Percentiles rank a stretch among this genome's conserved stretches.
Conservation (phyloP, 805 yeast species). For the Wickerhamomyces chambardii region DNA sequence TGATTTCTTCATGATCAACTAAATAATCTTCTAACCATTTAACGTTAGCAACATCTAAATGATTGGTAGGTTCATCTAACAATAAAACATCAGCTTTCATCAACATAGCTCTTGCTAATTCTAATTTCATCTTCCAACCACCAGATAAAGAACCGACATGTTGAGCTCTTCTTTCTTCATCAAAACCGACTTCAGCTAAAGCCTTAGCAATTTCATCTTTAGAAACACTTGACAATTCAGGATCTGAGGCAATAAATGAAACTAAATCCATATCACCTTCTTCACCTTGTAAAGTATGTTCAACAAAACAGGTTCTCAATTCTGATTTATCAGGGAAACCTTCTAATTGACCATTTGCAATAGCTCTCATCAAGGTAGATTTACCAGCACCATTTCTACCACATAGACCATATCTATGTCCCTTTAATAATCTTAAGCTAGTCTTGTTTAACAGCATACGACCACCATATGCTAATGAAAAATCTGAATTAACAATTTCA, state of each 20-base stretch:
- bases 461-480: constrained; percentile 95
- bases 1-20: constrained; percentile 73
- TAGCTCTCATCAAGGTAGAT: constrained; percentile 94
- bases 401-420: constrained; percentile 95
- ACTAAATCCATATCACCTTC: constrained; percentile 90
- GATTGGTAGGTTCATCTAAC: constrained; percentile 97
- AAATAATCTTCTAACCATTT: constrained; percentile 91
- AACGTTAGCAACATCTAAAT: constrained; percentile 90
- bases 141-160: constrained; percentile 93
- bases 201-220: constrained; percentile 69
- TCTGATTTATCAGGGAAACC: constrained; percentile 91
- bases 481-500: constrained; percentile 88
- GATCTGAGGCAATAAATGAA: constrained; percentile 81
- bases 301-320: constrained; percentile 91
- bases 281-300: constrained; percentile 91
- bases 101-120: constrained; percentile 97
- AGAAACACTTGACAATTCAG: constrained; percentile 59
- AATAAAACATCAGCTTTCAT: constrained; percentile 93
- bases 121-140: constrained; percentile 99
- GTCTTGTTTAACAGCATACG: constrained; percentile 96
- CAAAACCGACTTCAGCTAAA: constrained; percentile 79
- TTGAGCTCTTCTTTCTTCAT: constrained; percentile 83
- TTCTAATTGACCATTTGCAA: constrained; percentile 92
- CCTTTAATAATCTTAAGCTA: constrained; percentile 76
- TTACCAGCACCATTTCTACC: constrained; percentile 99